Conservation (phyloP, 106 monocot species). For the Phalaenopsis equestris region DNA sequence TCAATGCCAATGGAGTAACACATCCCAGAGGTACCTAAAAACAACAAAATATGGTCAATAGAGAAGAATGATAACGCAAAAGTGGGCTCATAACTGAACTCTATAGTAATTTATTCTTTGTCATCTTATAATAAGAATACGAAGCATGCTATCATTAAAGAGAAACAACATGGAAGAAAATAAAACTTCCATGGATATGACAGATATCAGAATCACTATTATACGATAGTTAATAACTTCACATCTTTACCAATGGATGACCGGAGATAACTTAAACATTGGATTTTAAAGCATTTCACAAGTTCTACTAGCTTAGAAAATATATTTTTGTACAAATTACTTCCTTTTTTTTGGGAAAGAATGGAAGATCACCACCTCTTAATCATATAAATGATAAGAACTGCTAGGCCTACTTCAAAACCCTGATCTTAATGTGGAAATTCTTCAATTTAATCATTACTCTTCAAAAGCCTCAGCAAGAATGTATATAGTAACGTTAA, state of each 20-base stretch:
- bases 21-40: constrained; percentile 75
- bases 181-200: neutral
- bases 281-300: neutral
- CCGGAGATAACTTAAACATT: neutral
- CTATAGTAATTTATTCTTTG: neutral
- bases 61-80: neutral
- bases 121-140: neutral
- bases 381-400: neutral
- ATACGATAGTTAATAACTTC: neutral
- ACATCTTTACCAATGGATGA: neutral
- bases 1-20: constrained; percentile 86
- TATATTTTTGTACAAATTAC: neutral
- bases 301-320: neutral
- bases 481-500: neutral
- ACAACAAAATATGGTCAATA: neutral
- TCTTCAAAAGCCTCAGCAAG: neutral
- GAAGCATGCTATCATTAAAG: neutral
- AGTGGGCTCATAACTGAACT: neutral
- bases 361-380: neutral
- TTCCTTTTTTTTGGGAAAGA: neutral
- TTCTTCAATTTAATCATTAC: neutral
- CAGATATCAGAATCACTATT: neutral
- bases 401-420: neutral
- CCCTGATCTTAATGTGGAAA: neutral
- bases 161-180: neutral